phyloP scores from a whole-genome alignment of 2,329 filamentous ascomycete species.

The Thelonectria olida region DNA sequence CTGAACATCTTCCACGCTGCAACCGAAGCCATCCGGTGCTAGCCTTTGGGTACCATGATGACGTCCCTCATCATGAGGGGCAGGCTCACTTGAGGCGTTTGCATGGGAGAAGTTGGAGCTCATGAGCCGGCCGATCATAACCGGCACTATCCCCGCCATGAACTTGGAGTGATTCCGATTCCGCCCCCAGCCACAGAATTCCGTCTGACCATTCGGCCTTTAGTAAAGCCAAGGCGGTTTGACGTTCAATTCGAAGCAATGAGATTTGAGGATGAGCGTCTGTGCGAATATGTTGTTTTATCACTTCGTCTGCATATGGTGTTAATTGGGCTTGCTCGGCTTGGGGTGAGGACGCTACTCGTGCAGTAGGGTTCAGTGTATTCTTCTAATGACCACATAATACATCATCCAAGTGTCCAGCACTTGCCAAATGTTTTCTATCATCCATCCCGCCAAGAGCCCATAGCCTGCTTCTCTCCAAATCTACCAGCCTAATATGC shows the following conservation, averaged over 20 bases:
- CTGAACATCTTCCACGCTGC: background rate
- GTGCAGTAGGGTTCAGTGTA: too few relatives aligned
- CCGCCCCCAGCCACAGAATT: background rate
- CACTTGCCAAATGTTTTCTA: background rate
- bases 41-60: background rate
- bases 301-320: too few relatives aligned
- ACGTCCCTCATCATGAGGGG: background rate
- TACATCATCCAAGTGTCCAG: background rate
- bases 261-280: too few relatives aligned
- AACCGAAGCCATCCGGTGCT: slow-evolving; percentile 3
- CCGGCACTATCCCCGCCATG: background rate
- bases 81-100: background rate
- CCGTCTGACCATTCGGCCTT: too few relatives aligned
- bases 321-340: too few relatives aligned
- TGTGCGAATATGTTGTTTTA: too few relatives aligned
- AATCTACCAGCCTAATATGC: background rate
- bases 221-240: too few relatives aligned
- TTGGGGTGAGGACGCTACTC: too few relatives aligned
- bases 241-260: too few relatives aligned
- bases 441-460: background rate
- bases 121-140: background rate
- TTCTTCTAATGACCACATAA: too few relatives aligned
- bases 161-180: background rate
- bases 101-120: background rate
- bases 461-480: too few relatives aligned